Conservation (phyloP, 2,329 filamentous ascomycete genomes). For the Aspergillus sp. region DNA sequence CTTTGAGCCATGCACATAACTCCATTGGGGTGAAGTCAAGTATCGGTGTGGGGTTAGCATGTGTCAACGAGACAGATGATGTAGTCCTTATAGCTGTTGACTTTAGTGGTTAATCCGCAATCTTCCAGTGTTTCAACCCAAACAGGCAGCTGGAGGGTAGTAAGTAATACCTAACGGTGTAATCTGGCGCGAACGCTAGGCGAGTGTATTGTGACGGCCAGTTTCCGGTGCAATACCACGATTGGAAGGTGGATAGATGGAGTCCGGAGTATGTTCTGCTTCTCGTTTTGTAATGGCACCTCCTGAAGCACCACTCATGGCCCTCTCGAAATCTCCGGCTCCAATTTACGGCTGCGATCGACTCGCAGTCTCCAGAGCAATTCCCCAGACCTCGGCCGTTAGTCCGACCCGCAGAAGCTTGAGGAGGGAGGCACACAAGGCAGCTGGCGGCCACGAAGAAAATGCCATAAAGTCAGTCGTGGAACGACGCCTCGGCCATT, state of each 20-base stretch:
- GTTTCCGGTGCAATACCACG: not conserved
- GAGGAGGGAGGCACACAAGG: not conserved
- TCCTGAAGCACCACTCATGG: constrained; percentile 1
- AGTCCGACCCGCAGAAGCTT: not conserved
- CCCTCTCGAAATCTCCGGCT: not conserved
- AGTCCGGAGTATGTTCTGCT: not conserved
- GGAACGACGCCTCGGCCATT: not conserved
- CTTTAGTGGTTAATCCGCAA: constrained; percentile 2
- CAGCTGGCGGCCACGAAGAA: not conserved
- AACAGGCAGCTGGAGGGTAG: constrained; percentile 15
- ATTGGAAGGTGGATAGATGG: constrained; percentile 9
- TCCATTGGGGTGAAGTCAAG: constrained; percentile 11
- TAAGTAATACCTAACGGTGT: not conserved
- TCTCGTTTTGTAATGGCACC: not conserved
- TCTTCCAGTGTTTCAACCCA: not conserved
- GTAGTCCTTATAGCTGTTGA: constrained; percentile 1
- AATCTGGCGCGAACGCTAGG: not conserved
- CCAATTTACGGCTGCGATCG: constrained; percentile 4
- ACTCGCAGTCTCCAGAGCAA: not conserved
- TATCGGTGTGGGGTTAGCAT: constrained; percentile 19
- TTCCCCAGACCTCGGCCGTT: constrained; percentile 10
- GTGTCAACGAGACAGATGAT: constrained; percentile 14
- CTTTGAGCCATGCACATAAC: constrained; percentile 16
- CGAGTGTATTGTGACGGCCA: not conserved
- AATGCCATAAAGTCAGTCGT: not conserved